A percentile compares a stretch with the other conserved stretches of the same genome.
Evolutionary conservation across 768 basidiomycete genomes (phyloP).

Genomic region (Mrakia hoshinonis): DNA sequence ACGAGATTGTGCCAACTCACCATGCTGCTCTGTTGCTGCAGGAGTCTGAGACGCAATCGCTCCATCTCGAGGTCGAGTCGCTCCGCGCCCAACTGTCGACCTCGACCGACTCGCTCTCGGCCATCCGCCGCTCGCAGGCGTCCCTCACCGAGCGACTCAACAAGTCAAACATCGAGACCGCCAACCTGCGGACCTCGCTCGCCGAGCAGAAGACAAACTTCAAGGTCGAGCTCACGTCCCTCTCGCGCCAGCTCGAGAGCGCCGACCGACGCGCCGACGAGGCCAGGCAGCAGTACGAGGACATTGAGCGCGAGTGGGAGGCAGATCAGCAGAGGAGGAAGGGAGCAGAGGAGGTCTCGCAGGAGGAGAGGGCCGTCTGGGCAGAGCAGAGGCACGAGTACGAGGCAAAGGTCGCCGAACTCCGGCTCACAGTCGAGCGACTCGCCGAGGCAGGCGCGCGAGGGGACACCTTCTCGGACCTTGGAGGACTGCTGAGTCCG

Average conservation of each 20-base stretch:
- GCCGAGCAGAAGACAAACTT: slow-evolving; percentile 80
- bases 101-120: slow-evolving; percentile 59
- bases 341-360: slow-evolving; percentile 44
- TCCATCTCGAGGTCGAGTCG: slow-evolving; percentile 70
- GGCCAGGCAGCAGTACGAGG: slow-evolving; percentile 69
- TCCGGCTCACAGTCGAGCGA: slow-evolving; percentile 33
- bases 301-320: slow-evolving; percentile 75
- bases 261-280: slow-evolving; percentile 84
- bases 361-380: slow-evolving; percentile 66
- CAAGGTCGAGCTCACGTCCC: slow-evolving; percentile 61
- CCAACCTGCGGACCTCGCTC: slow-evolving; percentile 64
- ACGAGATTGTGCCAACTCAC: background rate
- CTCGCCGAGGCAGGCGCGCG: slow-evolving; percentile 26
- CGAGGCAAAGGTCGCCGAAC: slow-evolving; percentile 32
- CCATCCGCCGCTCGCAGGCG: slow-evolving; percentile 62
- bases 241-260: slow-evolving; percentile 67
- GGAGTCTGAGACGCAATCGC: slow-evolving; percentile 56
- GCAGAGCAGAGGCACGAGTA: slow-evolving; percentile 52
- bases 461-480: slow-evolving; percentile 46
- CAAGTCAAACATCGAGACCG: slow-evolving; percentile 64
- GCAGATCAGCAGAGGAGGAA: slow-evolving; percentile 56
- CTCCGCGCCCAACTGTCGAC: slow-evolving; percentile 60
- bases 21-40: slow-evolving; percentile 25
- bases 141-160: slow-evolving; percentile 66
- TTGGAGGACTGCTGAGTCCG: slow-evolving; percentile 67